These are phyloP conservation scores for Penicillium sclerotiorum DNA, from an alignment of 2,329 filamentous ascomycete genomes.

Conservation along the genomic window DNA sequence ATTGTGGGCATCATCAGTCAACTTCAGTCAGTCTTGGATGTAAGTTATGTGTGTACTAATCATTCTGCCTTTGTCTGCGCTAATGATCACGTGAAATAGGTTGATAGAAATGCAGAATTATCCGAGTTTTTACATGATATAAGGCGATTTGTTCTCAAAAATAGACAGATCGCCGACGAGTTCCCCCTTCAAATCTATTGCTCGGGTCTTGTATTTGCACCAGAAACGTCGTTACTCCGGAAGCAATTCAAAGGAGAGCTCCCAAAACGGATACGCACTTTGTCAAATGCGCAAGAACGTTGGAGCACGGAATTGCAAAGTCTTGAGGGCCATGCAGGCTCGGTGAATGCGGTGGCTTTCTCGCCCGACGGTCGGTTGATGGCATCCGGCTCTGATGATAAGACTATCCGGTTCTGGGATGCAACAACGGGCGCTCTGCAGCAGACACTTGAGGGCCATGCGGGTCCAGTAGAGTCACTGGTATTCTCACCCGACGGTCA, in stretches of 20 bases:
- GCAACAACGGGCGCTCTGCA: neutral
- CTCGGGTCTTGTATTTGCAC: conserved; percentile 37
- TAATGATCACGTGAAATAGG: no score
- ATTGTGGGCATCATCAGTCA: conserved; percentile 17
- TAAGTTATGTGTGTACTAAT: conserved; percentile 13
- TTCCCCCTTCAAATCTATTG: conserved; percentile 41
- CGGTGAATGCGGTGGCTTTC: neutral
- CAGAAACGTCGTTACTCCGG: conserved; percentile 28
- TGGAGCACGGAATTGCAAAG: neutral
- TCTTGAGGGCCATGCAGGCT: neutral
- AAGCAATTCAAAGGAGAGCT: conserved; percentile 22
- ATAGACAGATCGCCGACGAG: neutral
- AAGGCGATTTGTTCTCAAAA: conserved; percentile 4
- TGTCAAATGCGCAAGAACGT: conserved; percentile 7
- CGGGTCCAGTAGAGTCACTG: neutral
- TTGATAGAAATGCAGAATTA: no score
- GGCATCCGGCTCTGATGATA: neutral
- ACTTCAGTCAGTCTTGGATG: conserved; percentile 13
- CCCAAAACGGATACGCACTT: conserved; percentile 20
- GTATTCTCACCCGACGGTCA: neutral
- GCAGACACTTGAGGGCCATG: neutral
- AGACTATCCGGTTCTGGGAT: neutral
- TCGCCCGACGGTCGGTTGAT: neutral
- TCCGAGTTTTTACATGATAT: conserved; percentile 3
- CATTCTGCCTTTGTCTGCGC: neutral